phyloP scores from a whole-genome alignment of 1,284 basidiomycete genomes.

The Erythrobasidium hasegawianum region DNA sequence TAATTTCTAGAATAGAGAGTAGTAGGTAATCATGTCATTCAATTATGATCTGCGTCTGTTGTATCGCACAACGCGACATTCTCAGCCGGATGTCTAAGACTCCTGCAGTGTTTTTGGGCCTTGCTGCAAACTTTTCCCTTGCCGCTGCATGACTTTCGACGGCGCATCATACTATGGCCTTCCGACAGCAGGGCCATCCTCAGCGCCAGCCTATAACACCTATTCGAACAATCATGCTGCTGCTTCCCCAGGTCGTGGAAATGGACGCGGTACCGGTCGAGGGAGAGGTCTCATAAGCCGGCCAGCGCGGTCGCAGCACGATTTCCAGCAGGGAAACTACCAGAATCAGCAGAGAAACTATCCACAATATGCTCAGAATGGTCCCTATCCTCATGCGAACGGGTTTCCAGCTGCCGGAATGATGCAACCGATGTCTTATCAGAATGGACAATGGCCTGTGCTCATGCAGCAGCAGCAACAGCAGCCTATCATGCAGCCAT shows the following conservation, averaged over 20 bases:
- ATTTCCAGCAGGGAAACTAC: background rate
- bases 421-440: background rate
- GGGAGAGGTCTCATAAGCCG: constrained; percentile 18
- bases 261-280: constrained; percentile 1
- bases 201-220: too few species aligned
- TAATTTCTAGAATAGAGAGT: too few species aligned
- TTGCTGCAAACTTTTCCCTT: too few species aligned
- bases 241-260: background rate
- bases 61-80: too few species aligned
- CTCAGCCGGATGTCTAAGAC: too few species aligned
- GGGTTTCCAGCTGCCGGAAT: background rate
- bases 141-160: constrained; percentile 15
- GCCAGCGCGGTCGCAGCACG: constrained; percentile 4
- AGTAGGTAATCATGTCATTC: too few species aligned
- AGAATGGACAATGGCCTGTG: background rate
- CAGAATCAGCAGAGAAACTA: background rate
- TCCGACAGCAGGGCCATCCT: background rate
- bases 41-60: too few species aligned
- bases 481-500: background rate
- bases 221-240: too few species aligned
- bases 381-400: background rate
- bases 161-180: constrained; percentile 27
- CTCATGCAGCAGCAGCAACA: background rate
- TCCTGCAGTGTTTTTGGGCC: too few species aligned
- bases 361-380: background rate